Base-by-base conservation (phyloP, 139 green algal species). In the Chlorella sp. region DNA sequence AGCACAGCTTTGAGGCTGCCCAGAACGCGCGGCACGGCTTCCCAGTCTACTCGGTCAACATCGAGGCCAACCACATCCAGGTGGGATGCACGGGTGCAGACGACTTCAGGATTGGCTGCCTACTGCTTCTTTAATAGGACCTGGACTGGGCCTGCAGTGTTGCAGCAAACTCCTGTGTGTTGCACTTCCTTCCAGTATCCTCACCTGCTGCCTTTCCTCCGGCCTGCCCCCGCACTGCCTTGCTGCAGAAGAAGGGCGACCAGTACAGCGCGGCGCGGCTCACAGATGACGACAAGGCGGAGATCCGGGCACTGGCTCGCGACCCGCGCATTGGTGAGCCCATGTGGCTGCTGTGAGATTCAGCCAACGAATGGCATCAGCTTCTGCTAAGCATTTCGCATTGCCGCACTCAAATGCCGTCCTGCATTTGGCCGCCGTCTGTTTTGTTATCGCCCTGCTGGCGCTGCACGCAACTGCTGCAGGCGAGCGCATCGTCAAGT, bases 11-110 rank as follows among this genome's bases (percentile, higher is more conserved):
- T 84, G 96, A 99, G 81, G 88, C 88, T 0, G 74, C 68, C 1
- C 93, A 99, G 36, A 99, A 99, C 87, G 94, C 92, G 18, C 93
- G 94, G 73, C 94, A 98, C 83, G 94, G 94, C 73, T 99, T 99
- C 91, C 97, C 97, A 1, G 97, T 86, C 23, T 99, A 99, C 87
- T 90, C 90, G 18, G 99, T 97, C 17, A 81, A 94, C 87, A 94
- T 99, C 16, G 97, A 98, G 92, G 97, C 97, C 81, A 99, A 99
- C 92, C 94, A 94, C 82, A 84, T 99, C 28, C 68, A 72, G 65
- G 65, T 41, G 17, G 36, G 64, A n/a, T n/a, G n/a, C n/a, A n/a
- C n/a, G n/a, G n/a, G n/a, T n/a, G n/a, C n/a, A n/a, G n/a, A n/a
- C n/a, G n/a, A n/a, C n/a, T n/a, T n/a, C n/a, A n/a, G n/a, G n/a